Evolutionary conservation across 2,329 filamentous ascomycete genomes (phyloP).

Genomic region (Talaromyces funiculosus): DNA sequence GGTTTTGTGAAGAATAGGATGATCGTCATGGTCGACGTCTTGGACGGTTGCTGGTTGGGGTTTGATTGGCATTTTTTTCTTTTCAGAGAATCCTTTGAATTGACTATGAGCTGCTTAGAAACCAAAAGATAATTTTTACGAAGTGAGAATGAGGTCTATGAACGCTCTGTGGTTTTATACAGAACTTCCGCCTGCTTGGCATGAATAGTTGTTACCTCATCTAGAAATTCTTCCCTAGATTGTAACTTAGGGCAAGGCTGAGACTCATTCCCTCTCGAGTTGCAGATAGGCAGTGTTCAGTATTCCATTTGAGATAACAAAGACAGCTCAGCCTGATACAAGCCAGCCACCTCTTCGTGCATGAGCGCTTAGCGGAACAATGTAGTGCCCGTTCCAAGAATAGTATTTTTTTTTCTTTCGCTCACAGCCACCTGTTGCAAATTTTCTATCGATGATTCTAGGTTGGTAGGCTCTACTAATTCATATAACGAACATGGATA

Average conservation of each 20-base stretch:
- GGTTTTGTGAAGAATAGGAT: constrained; percentile 1
- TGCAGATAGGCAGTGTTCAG: background rate
- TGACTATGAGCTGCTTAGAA: background rate
- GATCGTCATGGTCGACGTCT: background rate
- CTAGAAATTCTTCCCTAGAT: background rate
- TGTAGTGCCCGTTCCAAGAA: background rate
- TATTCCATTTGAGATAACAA: background rate
- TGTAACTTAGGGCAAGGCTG: background rate
- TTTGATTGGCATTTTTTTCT: background rate
- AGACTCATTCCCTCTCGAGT: background rate
- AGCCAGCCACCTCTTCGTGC: background rate
- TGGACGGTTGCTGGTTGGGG: background rate
- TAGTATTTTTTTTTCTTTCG: background rate
- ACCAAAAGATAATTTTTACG: background rate
- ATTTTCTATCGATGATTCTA: background rate
- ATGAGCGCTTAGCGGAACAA: background rate
- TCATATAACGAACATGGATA: background rate
- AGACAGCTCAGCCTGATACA: background rate
- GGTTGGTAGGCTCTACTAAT: background rate
- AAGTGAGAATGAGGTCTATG: background rate
- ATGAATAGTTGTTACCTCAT: background rate
- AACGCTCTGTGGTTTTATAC: background rate
- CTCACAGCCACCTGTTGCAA: background rate
- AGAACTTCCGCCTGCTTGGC: background rate
- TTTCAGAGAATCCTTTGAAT: too few species aligned